Conservation (phyloP, 768 basidiomycete genomes). For the Exidia glandulosa region DNA sequence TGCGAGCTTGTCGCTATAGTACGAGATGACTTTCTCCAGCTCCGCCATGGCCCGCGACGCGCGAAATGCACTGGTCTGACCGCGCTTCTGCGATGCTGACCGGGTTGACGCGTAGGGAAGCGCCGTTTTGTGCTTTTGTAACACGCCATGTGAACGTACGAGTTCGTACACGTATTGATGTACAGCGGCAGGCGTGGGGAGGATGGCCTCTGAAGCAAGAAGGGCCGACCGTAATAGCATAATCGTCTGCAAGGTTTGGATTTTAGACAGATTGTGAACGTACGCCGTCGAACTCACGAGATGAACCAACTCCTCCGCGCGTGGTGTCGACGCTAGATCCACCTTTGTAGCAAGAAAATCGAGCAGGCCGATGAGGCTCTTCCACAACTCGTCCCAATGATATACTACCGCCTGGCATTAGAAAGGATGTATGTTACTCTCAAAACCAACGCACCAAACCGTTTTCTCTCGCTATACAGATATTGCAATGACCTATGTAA, state of each 20-base stretch:
- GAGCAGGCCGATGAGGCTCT: conserved; percentile 40
- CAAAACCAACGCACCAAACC: conserved; percentile 40
- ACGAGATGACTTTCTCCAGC: not conserved
- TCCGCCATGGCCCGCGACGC: not conserved
- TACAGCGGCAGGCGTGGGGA: conserved; percentile 42
- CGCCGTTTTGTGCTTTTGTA: conserved; percentile 33
- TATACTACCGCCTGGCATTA: conserved; percentile 36
- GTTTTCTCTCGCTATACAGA: conserved; percentile 39
- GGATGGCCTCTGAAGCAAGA: conserved; percentile 39
- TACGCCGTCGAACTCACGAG: conserved; percentile 30
- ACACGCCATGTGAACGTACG: conserved; percentile 38
- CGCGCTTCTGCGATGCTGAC: conserved; percentile 16
- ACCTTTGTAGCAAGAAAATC: conserved; percentile 43
- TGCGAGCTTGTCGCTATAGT: not conserved
- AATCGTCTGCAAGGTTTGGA: conserved; percentile 34
- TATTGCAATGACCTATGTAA: conserved; percentile 48
- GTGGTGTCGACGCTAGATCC: conserved; percentile 29
- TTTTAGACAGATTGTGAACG: not conserved
- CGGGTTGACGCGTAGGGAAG: conserved; percentile 33
- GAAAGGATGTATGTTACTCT: not conserved
- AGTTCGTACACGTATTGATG: conserved; percentile 65
- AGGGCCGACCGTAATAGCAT: conserved; percentile 41
- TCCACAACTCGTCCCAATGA: conserved; percentile 58
- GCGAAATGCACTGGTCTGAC: conserved; percentile 18
- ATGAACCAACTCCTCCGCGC: conserved; percentile 39